Base-by-base conservation (phyloP, 1,284 basidiomycete species). In the Trichosporon sp. region DNA sequence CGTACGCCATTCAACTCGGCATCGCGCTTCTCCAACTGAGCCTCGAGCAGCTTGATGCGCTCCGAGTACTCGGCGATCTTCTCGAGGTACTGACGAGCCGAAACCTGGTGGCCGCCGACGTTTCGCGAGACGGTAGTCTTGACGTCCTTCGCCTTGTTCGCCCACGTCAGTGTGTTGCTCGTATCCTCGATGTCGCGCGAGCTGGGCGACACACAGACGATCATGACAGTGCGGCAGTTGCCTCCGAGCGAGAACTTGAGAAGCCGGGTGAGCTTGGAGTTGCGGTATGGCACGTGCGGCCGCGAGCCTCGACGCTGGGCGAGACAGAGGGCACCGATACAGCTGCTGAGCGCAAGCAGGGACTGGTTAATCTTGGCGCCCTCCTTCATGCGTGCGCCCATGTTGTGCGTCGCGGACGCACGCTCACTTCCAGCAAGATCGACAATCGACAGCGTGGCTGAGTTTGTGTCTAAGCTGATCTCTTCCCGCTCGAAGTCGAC, bases 361-460 rank as follows among this genome's bases (percentile, higher is more conserved):
- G 94, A 97, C 83, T 97, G 95, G 85, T 98, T 98, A 85, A 98
- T 98, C 79, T 97, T 96, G 56, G 95, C 94, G 42, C 95, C 95
- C 81, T 98, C 95, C 38, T 95, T 90, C 91, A 98, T 93, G 29
- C 95, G 90, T 75, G 94, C 91, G n/a, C 95, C 95, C 89, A 95
- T 95, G 82, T 98, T 98, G 62, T 87, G 90, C 0, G 95, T 98
- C 0, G 93, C 95, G 9, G 93, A 92, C 9, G 95, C 95, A 25
- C 95, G 89, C 80, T 98, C 95, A 76, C 92, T 95, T 23, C 95
- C 95, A 6, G 95, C 95, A 67, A 98, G 86, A 84, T 98, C 95
- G 79, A 98, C 98, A 77, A 98, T 95, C 25, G 93, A 96, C 9
- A 98, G 87, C 1, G 93, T 96, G 12, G 89, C 95, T 78, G 93